A percentile compares a stretch with the other conserved stretches of the same genome.
Evolutionary conservation across 805 yeast genomes (phyloP).

Genomic region (Candida loeiensis): DNA sequence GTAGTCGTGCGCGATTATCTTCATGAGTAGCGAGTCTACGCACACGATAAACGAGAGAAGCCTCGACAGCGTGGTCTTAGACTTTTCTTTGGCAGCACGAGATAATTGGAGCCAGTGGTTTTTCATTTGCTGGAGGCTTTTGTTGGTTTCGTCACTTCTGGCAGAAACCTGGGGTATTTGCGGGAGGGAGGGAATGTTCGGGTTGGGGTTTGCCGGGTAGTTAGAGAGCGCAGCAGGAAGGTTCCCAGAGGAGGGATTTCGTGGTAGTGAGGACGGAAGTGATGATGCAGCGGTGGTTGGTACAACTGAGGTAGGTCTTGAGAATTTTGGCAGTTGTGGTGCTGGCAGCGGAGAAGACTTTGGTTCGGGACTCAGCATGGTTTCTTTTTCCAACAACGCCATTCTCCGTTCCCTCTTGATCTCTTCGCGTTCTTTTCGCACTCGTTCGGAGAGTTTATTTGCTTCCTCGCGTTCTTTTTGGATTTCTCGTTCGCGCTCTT

Average conservation of each 20-base stretch:
- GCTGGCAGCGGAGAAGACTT: background rate
- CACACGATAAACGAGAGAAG: conserved; percentile 29
- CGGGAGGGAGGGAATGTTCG: conserved; percentile 7
- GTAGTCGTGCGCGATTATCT: conserved; percentile 34
- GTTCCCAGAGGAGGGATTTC: conserved; percentile 2
- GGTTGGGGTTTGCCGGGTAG: background rate
- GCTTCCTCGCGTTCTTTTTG: conserved; percentile 4
- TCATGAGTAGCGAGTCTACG: conserved; percentile 37
- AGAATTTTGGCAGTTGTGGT: background rate
- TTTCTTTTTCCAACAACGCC: conserved; percentile 9
- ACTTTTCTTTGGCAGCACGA: conserved; percentile 34
- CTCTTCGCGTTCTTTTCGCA: conserved; percentile 4
- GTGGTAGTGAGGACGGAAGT: background rate
- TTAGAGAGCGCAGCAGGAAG: background rate
- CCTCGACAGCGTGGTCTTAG: conserved; percentile 26
- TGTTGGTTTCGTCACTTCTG: conserved; percentile 14
- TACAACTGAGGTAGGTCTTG: background rate
- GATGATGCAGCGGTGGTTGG: background rate
- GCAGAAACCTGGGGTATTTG: conserved; percentile 5
- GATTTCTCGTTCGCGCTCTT: conserved; percentile 8
- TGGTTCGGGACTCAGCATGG: conserved; percentile 1
- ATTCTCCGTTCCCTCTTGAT: conserved; percentile 7
- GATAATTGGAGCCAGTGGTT: conserved; percentile 36
- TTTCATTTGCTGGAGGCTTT: conserved; percentile 20
- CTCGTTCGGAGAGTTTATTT: conserved; percentile 1